Evolutionary conservation across 2,329 filamentous ascomycete species (phyloP).

Genomic region (Fusarium avenaceum): DNA sequence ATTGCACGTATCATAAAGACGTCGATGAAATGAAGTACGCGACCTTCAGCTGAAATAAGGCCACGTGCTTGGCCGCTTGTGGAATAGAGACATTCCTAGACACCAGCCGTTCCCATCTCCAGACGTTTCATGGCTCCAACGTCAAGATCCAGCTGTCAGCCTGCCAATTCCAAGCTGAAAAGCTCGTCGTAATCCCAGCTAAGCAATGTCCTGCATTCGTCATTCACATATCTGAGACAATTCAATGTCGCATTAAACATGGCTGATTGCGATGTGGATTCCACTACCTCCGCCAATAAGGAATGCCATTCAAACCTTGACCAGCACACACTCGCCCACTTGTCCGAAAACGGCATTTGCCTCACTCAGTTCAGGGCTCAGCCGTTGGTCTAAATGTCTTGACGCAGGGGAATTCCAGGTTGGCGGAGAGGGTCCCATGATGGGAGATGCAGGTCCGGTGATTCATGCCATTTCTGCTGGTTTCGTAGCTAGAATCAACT

Average conservation of each 20-base stretch:
- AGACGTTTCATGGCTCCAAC: not conserved
- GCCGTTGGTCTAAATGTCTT: slow-evolving; percentile 12
- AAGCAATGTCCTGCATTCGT: not conserved
- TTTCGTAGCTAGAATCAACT: not conserved
- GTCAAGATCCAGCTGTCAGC: not conserved
- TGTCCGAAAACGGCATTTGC: slow-evolving; percentile 6
- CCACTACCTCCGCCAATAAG: not conserved
- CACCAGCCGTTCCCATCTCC: not conserved
- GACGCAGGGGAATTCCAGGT: slow-evolving; percentile 31
- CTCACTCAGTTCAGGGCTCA: not conserved
- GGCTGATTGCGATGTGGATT: not conserved
- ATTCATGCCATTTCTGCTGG: not conserved
- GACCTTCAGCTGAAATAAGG: slow-evolving; percentile 2
- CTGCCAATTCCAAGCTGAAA: not conserved
- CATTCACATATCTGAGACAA: slow-evolving; percentile 25
- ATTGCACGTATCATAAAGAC: not conserved
- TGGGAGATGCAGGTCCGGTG: not conserved
- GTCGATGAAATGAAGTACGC: fast-evolving
- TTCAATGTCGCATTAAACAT: not conserved
- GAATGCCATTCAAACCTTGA: slow-evolving; percentile 30
- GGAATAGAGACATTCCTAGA: slow-evolving; percentile 13
- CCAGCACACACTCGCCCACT: not conserved
- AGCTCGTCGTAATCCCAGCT: not conserved
- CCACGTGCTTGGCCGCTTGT: slow-evolving; percentile 5
- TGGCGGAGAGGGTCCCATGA: slow-evolving; percentile 9